Conservation (phyloP, 768 basidiomycete genomes). For the Serendipita vermifera region DNA sequence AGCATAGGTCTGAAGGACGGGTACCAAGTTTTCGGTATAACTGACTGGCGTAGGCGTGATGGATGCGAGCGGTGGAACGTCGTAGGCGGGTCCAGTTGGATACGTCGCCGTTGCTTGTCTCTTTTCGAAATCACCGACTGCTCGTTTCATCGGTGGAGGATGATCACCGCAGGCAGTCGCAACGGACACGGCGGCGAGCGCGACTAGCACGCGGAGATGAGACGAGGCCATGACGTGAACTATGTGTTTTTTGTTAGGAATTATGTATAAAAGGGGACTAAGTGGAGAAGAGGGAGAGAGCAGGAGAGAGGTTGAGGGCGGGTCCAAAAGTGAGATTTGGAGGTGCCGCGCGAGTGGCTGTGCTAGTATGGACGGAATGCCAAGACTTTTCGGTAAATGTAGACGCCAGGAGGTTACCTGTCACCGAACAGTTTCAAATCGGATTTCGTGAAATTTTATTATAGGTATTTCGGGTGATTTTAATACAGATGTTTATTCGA, state of each 20-base stretch:
- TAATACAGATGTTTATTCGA: no score
- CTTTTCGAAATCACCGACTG: background rate
- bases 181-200: background rate
- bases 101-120: background rate
- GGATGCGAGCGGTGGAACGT: conserved; percentile 5
- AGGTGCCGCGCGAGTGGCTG: no score
- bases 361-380: no score
- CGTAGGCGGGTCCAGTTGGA: background rate
- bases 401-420: no score
- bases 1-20: conserved; percentile 39
- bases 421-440: no score
- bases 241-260: background rate
- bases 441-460: no score
- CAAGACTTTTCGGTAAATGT: no score
- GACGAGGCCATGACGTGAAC: no score
- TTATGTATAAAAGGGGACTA: background rate
- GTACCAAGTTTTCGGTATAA: conserved; percentile 23
- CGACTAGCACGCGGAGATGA: background rate
- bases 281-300: background rate
- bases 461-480: no score
- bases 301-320: no score
- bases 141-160: background rate
- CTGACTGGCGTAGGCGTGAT: background rate
- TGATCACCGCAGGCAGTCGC: conserved; percentile 4
- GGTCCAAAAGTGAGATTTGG: no score